These are phyloP conservation scores for Penicillium mononematosum DNA, from an alignment of 495 filamentous ascomycete species.

Conservation along the genomic window DNA sequence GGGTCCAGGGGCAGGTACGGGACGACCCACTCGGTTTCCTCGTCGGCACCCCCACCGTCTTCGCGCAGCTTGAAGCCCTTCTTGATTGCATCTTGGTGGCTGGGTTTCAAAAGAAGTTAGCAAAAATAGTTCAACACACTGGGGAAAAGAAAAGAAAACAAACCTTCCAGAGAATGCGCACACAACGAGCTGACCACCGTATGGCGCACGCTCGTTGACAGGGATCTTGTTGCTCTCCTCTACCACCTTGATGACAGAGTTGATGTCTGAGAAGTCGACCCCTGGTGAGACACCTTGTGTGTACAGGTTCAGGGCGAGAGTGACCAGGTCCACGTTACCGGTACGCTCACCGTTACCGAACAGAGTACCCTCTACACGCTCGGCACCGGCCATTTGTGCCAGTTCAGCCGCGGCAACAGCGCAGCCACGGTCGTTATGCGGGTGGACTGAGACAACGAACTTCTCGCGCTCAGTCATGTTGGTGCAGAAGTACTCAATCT, in stretches of 20 bases:
- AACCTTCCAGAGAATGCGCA: constrained; percentile 21
- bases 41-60: constrained; percentile 52
- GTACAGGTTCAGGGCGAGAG: constrained; percentile 91
- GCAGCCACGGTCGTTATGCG: constrained; percentile 94
- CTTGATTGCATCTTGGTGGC: constrained; percentile 97
- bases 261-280: constrained; percentile 91
- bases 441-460: constrained; percentile 80
- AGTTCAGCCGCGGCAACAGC: constrained; percentile 86
- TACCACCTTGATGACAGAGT: constrained; percentile 81
- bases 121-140: constrained; percentile 56
- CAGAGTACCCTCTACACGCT: constrained; percentile 90
- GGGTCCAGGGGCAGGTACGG: constrained; percentile 95
- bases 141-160: background rate
- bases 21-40: constrained; percentile 62
- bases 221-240: constrained; percentile 95
- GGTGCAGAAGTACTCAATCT: constrained; percentile 93
- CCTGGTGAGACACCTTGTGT: constrained; percentile 88
- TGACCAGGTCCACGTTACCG: constrained; percentile 95
- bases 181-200: constrained; percentile 65
- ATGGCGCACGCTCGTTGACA: constrained; percentile 83
- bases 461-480: constrained; percentile 77
- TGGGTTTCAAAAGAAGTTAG: constrained; percentile 51
- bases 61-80: constrained; percentile 85
- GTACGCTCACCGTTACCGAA: constrained; percentile 97
- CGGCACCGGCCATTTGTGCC: constrained; percentile 95